These are phyloP conservation scores for Cymbopogon flexuosus DNA, from an alignment of 202 grass and related monocot species.

Conservation along the genomic window DNA sequence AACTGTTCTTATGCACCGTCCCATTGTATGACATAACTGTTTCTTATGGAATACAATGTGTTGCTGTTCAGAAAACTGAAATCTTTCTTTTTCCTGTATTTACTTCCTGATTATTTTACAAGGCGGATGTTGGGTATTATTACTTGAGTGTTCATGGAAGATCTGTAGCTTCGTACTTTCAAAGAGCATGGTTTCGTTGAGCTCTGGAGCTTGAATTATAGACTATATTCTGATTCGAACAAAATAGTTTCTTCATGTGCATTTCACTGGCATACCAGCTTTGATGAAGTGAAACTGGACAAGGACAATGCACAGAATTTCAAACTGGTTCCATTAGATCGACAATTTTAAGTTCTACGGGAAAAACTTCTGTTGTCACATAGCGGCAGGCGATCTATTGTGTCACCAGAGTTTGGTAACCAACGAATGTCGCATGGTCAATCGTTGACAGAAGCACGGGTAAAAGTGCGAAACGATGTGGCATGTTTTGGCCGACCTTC, in stretches of 20 bases:
- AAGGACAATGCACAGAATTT: background rate
- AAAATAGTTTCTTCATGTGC: background rate
- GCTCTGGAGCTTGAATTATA: background rate
- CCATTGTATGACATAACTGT: slow-evolving; percentile 25
- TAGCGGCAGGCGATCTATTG: background rate
- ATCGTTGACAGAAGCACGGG: too few relatives aligned
- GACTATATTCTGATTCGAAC: background rate
- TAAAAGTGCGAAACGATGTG: background rate
- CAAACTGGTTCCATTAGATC: background rate
- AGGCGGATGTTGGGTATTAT: background rate
- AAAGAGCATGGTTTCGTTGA: too few relatives aligned
- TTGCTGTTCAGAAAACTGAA: background rate
- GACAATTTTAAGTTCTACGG: background rate
- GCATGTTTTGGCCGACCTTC: background rate
- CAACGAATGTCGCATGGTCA: too few relatives aligned
- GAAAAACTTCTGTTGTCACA: too few relatives aligned
- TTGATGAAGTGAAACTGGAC: background rate
- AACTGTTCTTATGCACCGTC: slow-evolving; percentile 20
- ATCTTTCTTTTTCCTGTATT: background rate
- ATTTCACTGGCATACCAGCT: background rate
- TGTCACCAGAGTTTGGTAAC: too few relatives aligned
- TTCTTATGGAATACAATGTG: slow-evolving; percentile 22
- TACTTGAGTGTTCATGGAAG: background rate
- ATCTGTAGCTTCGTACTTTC: background rate
- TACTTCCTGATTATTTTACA: background rate